Conservation (phyloP, 805 yeast species). For the Wickerhamomyces silvicola region DNA sequence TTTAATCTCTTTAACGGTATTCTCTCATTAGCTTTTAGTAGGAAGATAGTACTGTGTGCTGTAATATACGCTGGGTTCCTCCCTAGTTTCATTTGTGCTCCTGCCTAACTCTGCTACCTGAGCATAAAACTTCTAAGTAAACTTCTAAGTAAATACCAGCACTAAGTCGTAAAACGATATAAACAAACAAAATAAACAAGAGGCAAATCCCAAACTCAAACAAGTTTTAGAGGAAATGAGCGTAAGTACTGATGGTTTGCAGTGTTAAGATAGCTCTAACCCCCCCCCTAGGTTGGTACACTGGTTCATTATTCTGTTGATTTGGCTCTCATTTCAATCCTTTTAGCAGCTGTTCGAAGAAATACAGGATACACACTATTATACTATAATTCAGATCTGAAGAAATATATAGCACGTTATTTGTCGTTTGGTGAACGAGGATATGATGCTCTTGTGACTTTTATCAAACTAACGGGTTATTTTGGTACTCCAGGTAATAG, state of each 20-base stretch:
- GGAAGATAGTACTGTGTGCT: no score
- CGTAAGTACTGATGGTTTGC: background rate
- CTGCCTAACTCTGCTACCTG: no score
- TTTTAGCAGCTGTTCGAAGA: constrained; percentile 80
- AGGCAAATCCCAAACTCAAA: no score
- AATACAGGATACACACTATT: constrained; percentile 61
- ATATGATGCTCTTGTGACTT: constrained; percentile 41
- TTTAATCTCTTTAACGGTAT: background rate
- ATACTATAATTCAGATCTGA: constrained; percentile 29
- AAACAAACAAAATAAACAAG: no score
- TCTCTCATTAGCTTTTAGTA: background rate
- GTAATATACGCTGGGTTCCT: no score
- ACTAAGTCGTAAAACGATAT: no score
- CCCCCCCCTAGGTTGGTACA: constrained; percentile 48
- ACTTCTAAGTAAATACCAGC: no score
- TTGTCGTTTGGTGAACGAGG: constrained; percentile 55
- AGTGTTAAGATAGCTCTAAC: background rate
- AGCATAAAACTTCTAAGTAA: no score
- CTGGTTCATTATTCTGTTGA: constrained; percentile 71
- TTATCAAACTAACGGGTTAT: constrained; percentile 41
- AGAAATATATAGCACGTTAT: constrained; percentile 45
- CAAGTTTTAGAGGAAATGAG: constrained; percentile 4
- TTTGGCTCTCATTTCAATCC: constrained; percentile 68
- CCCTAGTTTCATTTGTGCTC: constrained; percentile 1
- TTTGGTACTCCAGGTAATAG: constrained; percentile 28